phyloP scores from a whole-genome alignment of 352 stramenopile genomes.

The Thraustotheca clavata region DNA sequence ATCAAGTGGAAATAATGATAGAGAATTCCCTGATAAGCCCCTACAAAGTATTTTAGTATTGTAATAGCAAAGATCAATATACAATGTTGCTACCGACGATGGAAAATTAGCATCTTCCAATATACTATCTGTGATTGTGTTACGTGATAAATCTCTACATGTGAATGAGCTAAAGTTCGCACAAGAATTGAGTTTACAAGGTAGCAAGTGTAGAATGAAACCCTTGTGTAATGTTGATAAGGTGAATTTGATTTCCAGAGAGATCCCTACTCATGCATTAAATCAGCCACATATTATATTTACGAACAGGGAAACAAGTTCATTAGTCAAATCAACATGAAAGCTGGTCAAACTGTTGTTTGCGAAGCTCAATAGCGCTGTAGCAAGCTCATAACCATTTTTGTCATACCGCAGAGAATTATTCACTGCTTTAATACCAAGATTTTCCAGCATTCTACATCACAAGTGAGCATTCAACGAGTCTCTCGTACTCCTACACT shows the following conservation, averaged over 20 bases:
- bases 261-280: background rate
- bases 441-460: background rate
- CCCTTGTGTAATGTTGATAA: background rate
- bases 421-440: background rate
- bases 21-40: background rate
- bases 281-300: too few species aligned
- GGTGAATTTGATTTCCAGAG: background rate
- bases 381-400: background rate
- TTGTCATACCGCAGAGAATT: background rate
- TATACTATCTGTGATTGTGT: too few species aligned
- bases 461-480: background rate
- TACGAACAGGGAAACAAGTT: background rate
- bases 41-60: background rate
- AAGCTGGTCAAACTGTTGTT: background rate
- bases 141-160: too few species aligned
- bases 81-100: background rate
- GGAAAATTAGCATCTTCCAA: background rate
- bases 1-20: constrained; percentile 1
- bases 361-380: background rate
- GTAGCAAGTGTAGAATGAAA: background rate
- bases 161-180: too few species aligned
- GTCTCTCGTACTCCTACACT: background rate
- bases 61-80: background rate
- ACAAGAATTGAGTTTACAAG: too few species aligned
- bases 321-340: background rate